Evolutionary conservation across 2,329 filamentous ascomycete species (phyloP), one percentile per base, ranked within the genome.

Genomic region (Diaporthe batatas): DNA sequence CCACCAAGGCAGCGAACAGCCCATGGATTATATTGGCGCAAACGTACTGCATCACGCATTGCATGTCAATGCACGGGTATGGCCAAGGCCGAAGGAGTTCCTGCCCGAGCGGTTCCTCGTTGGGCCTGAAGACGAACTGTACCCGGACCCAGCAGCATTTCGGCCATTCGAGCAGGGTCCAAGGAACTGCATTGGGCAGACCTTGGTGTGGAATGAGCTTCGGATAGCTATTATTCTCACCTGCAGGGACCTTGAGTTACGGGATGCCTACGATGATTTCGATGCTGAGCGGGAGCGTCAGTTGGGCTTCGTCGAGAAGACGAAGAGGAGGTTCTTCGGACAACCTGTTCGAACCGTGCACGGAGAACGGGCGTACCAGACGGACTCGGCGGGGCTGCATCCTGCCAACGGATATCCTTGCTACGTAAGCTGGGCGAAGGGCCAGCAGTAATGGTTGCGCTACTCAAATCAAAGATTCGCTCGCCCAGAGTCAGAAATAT

Each of bases 151-250:
- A 14, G 65, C 65, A 7, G 87, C 87, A 1, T 90, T 84, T 83
- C 80, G 88, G 16, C 83, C 86, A 0, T 90, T 90, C 75, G 86
- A 87, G 74, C 82, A 85, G 32, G 88, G 88, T 0, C 84, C 84
- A 3, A 77, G 88, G 14, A 87, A 85, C 68, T 90, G 88, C 75
- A 85, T 90, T 47, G 89, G 88, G 0, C 85, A 88, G 77, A 69
- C 67, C 5, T 18, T 69, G 53, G 67, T 69, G 2, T 69, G 67
- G 67, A 69, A 69, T 29, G 67, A 69, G 23, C 67, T 69, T 11
- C 67, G 67, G 4, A 25, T 69, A 21, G 67, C 53, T 58, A 2
- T 69, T 2, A 32, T 58, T 12, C 29, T 69, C 2, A 69, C 67
- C 3, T 69, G 67, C 54, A 36, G 67, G 53, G 67, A 69, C 3